Evolutionary conservation across 371 early-diverging fungal species (phyloP), one percentile per base, ranked within the genome.

Genomic region (Capniomyces stellatus): DNA sequence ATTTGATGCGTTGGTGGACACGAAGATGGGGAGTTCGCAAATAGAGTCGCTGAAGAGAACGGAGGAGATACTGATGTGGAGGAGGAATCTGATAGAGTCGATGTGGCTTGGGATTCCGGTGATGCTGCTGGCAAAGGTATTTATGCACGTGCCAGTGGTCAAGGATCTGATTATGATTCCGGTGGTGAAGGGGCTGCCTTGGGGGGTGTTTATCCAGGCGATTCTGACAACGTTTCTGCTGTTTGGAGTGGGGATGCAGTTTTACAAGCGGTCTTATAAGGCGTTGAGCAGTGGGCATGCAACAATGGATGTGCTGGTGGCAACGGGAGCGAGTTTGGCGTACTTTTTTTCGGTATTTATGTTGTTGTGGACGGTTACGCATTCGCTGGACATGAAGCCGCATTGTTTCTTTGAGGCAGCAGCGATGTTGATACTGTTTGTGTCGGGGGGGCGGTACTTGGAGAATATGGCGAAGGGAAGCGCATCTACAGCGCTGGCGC

Each of bases 241-340:
- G 70, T 91, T 95, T 69, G 78, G 77, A 13, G 71, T 92, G 18
- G 95, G 92, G 1, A 62, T 64, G 35, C 71, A 79, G 35, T 94
- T 96, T 69, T 82, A 90, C 63, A 55, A 52, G 25, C 71, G 83
- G 21, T 80, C 92, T 1, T 83, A 73, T 64, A 82, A 82, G 61
- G 82, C 92, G 0, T 54, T 91, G 3, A 59, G 62, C 24, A 91
- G 92, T 54, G 75, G 81, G 3, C 75, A 76, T 29, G 85, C 91
- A 46, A 96, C 89, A 25, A 96, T 96, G 97, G 97, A 96, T 64
- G 91, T 92, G n/a, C 69, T 96, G 27, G 77, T 96, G 13, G 73
- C 82, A 0, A 60, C 92, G 1, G 90, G 93, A 18, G 94, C 97
- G 0, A 57, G 84, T 30, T 71, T 83, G 19, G 84, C 95, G 0